phyloP scores from a whole-genome alignment of 2,329 filamentous ascomycete genomes.

The Nigrospora oryzae region DNA sequence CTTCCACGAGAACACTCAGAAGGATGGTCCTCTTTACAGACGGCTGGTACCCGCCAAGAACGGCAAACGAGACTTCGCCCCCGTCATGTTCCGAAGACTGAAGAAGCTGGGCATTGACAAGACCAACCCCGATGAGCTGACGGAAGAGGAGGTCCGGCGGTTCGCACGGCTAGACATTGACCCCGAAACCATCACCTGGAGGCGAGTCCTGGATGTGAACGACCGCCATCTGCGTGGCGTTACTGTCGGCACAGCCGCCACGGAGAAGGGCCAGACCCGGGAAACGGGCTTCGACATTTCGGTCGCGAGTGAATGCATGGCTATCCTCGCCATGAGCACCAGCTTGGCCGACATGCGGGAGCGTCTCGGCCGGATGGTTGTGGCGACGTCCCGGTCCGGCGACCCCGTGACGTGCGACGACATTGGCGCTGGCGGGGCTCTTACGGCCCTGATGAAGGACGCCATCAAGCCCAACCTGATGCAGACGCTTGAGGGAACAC shows the following conservation, averaged over 20 bases:
- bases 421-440: conserved; percentile 81
- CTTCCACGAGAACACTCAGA: conserved; percentile 95
- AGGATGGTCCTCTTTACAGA: conserved; percentile 78
- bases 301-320: conserved; percentile 97
- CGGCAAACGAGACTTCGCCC: conserved; percentile 76
- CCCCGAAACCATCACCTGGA: conserved; percentile 94
- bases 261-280: conserved; percentile 81
- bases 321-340: conserved; percentile 89
- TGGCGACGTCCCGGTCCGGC: conserved; percentile 75
- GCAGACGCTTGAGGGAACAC: conserved; percentile 95
- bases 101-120: conserved; percentile 96
- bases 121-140: conserved; percentile 85
- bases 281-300: conserved; percentile 97
- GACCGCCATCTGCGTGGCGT: conserved; percentile 87
- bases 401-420: conserved; percentile 96
- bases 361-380: conserved; percentile 89
- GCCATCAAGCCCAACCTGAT: conserved; percentile 98
- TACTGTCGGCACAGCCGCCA: conserved; percentile 79
- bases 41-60: conserved; percentile 86
- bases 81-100: conserved; percentile 85
- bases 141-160: conserved; percentile 74
- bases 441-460: conserved; percentile 94
- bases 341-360: conserved; percentile 83
- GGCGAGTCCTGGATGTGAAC: conserved; percentile 92
- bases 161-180: conserved; percentile 97